A percentile compares a stretch with the other conserved stretches of the same genome.
Evolutionary conservation across 2,329 filamentous ascomycete genomes (phyloP).

Genomic region (Tolypocladium album): DNA sequence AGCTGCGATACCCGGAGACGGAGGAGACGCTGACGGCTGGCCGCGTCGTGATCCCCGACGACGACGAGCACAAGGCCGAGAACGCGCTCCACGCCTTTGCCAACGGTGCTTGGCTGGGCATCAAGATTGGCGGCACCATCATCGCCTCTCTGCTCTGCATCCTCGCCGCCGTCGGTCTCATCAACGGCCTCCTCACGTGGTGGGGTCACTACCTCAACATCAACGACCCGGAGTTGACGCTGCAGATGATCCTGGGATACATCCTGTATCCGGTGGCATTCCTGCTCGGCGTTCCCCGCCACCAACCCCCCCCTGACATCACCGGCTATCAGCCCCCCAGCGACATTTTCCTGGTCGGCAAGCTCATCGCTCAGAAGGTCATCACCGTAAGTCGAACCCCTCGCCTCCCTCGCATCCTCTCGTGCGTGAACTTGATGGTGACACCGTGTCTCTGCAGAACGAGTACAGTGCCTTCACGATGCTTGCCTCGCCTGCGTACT

Average conservation of each 20-base stretch:
- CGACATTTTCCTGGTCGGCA: conserved; percentile 60
- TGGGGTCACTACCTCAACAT: conserved; percentile 73
- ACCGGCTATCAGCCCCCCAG: no score
- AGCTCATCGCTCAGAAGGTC: conserved; percentile 76
- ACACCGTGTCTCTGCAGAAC: conserved; percentile 34
- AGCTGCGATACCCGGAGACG: conserved; percentile 80
- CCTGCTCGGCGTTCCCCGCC: conserved; percentile 64
- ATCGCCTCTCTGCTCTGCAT: conserved; percentile 71
- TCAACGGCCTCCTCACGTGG: conserved; percentile 73
- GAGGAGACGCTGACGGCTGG: conserved; percentile 80
- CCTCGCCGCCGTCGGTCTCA: conserved; percentile 62
- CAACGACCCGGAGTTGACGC: conserved; percentile 52
- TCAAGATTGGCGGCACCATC: conserved; percentile 83
- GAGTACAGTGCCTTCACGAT: conserved; percentile 64
- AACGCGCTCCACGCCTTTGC: conserved; percentile 80
- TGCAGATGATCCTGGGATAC: conserved; percentile 69
- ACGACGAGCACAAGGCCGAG: conserved; percentile 62
- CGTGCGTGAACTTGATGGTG: neutral
- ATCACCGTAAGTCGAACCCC: conserved; percentile 44
- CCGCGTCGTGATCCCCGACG: conserved; percentile 69
- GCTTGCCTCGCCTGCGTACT: conserved; percentile 42
- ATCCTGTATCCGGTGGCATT: conserved; percentile 69
- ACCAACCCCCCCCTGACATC: no score
- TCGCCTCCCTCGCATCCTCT: neutral
- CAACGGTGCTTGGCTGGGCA: conserved; percentile 73